Conservation (phyloP, 176 grass and related monocot species). For the Musa schizocarpa region DNA sequence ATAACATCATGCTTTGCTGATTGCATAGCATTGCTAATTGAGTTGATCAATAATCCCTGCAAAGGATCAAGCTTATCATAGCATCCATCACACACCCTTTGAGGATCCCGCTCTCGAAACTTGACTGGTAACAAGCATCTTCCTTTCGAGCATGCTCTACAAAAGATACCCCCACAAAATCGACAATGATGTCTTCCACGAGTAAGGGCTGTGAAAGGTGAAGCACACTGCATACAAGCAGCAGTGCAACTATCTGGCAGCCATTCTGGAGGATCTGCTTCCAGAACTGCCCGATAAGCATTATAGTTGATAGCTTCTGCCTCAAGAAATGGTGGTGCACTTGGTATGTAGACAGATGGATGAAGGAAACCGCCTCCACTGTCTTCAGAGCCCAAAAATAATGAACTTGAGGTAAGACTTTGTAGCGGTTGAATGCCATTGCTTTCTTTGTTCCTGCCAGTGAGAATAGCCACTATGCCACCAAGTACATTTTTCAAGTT, state of each 20-base stretch:
- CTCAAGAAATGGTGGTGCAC: slow-evolving; percentile 61
- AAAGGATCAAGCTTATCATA: slow-evolving; percentile 85
- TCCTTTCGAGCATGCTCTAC: slow-evolving; percentile 67
- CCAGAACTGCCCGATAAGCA: slow-evolving; percentile 43
- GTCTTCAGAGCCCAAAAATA: slow-evolving; percentile 55
- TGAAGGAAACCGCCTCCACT: slow-evolving; percentile 61
- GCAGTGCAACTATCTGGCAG: slow-evolving; percentile 54
- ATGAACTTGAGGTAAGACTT: slow-evolving; percentile 31
- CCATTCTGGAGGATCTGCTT: slow-evolving; percentile 83
- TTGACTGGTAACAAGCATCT: slow-evolving; percentile 58
- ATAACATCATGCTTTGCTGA: slow-evolving; percentile 71
- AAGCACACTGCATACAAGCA: slow-evolving; percentile 72
- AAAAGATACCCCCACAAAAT: slow-evolving; percentile 81
- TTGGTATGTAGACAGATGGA: slow-evolving; percentile 68
- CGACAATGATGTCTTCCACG: slow-evolving; percentile 79
- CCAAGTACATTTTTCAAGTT: slow-evolving; percentile 54
- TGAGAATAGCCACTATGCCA: slow-evolving; percentile 52
- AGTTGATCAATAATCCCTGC: slow-evolving; percentile 62
- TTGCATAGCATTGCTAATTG: slow-evolving; percentile 74
- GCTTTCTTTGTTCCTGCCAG: slow-evolving; percentile 26
- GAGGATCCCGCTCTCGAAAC: slow-evolving; percentile 60
- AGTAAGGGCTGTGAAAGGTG: slow-evolving; percentile 56
- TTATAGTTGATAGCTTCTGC: slow-evolving; percentile 44
- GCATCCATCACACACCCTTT: slow-evolving; percentile 76
- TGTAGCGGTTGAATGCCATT: slow-evolving; percentile 23